phyloP scores from a whole-genome alignment of 805 yeast species.

The Kodamaea lidongshanica region DNA sequence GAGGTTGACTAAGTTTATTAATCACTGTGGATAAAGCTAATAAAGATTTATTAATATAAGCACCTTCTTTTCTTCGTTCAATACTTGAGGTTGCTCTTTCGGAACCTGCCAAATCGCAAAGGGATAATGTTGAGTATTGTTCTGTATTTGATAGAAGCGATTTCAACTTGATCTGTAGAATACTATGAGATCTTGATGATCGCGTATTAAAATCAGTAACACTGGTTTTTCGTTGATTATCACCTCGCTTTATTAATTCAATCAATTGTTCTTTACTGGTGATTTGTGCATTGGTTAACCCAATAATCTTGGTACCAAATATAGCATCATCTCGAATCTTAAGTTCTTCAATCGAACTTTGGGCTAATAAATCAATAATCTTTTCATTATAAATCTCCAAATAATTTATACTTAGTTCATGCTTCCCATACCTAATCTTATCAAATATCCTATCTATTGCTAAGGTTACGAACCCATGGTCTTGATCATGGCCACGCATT shows the following conservation, averaged over 20 bases:
- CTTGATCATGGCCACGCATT: slow-evolving; percentile 64
- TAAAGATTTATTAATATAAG: slow-evolving; percentile 85
- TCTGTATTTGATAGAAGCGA: slow-evolving; percentile 32
- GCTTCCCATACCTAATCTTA: slow-evolving; percentile 29
- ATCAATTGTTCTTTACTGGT: slow-evolving; percentile 54
- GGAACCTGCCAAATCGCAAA: slow-evolving; percentile 97
- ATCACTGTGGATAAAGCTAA: slow-evolving; percentile 91
- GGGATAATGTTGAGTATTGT: slow-evolving; percentile 57
- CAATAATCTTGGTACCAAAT: slow-evolving; percentile 69
- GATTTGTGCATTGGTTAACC: slow-evolving; percentile 61
- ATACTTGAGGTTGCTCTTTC: slow-evolving; percentile 65
- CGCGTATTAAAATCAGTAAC: slow-evolving; percentile 86
- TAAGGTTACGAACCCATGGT: slow-evolving; percentile 67
- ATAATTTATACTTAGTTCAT: slow-evolving; percentile 59
- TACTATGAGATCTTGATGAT: slow-evolving; percentile 89
- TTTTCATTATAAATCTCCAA: slow-evolving; percentile 85
- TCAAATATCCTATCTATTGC: slow-evolving; percentile 58
- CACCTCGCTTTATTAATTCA: slow-evolving; percentile 59
- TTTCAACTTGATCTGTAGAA: slow-evolving; percentile 61
- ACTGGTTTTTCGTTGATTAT: slow-evolving; percentile 68
- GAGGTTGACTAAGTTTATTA: slow-evolving; percentile 53
- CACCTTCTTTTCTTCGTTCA: slow-evolving; percentile 89
- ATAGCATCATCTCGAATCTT: slow-evolving; percentile 71
- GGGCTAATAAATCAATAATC: slow-evolving; percentile 65
- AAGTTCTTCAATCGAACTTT: slow-evolving; percentile 44